Conservation (phyloP, 1,284 basidiomycete genomes). For the Ustilago nuda region DNA sequence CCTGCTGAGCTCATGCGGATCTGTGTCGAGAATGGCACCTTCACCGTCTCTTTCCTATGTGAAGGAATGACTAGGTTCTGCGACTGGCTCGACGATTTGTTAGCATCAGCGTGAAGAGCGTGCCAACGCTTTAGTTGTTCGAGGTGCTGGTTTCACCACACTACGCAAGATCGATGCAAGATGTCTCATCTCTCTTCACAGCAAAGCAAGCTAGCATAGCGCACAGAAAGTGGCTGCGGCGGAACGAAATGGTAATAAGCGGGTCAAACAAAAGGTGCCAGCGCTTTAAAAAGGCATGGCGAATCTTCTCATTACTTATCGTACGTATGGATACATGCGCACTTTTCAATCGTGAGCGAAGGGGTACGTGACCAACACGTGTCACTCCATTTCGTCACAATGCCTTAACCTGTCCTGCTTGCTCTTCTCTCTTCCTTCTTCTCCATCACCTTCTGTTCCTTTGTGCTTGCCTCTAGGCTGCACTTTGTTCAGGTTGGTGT, state of each 20-base stretch:
- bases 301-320: slow-evolving; percentile 73
- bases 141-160: slow-evolving; percentile 88
- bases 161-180: slow-evolving; percentile 79
- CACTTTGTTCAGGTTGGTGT: too few species aligned
- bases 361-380: too few species aligned
- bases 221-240: slow-evolving; percentile 75
- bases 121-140: slow-evolving; percentile 82
- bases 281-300: slow-evolving; percentile 82
- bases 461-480: too few species aligned
- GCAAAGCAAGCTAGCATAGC: slow-evolving; percentile 78
- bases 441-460: too few species aligned
- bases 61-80: slow-evolving; percentile 93
- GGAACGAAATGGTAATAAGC: slow-evolving; percentile 68
- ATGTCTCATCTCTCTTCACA: slow-evolving; percentile 82
- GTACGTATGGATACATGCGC: too few species aligned
- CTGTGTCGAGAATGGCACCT: slow-evolving; percentile 76
- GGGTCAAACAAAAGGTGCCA: slow-evolving; percentile 71
- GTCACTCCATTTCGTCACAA: too few species aligned
- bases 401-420: too few species aligned
- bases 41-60: slow-evolving; percentile 91
- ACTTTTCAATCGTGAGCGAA: too few species aligned
- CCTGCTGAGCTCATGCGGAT: slow-evolving; percentile 84
- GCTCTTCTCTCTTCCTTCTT: too few species aligned
- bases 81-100: slow-evolving; percentile 93
- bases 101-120: slow-evolving; percentile 92